Percentiles rank a stretch among this genome's conserved stretches.
These are phyloP conservation scores for Mucor indicus DNA, from an alignment of 371 early-diverging fungal genomes.

Conservation along the genomic window DNA sequence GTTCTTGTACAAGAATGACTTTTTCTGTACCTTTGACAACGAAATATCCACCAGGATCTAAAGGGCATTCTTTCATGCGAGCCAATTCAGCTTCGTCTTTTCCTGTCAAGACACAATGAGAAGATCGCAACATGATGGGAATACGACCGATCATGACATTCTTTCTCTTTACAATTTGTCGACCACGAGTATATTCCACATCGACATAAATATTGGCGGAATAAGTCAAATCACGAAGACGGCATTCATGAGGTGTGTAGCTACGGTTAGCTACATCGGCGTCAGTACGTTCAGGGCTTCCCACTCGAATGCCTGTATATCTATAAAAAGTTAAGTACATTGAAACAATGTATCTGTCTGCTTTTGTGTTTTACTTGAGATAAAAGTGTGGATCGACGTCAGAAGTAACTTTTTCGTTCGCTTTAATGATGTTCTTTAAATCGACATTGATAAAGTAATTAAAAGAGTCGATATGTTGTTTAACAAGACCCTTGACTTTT, in stretches of 20 bases:
- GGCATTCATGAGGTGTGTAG: conserved; percentile 98
- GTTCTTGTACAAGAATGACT: conserved; percentile 99
- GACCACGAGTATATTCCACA: conserved; percentile 94
- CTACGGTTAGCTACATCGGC: conserved; percentile 70
- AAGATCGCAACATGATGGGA: conserved; percentile 98
- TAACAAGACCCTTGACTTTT: conserved; percentile 97
- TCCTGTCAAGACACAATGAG: conserved; percentile 84
- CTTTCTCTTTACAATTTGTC: conserved; percentile 81
- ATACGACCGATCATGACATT: conserved; percentile 94
- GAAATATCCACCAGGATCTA: conserved; percentile 99
- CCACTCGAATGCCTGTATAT: conserved; percentile 90
- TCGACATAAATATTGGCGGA: conserved; percentile 96
- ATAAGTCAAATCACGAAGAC: conserved; percentile 98
- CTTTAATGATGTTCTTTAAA: conserved; percentile 92
- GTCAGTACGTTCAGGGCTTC: conserved; percentile 80
- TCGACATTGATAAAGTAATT: conserved; percentile 98
- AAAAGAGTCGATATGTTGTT: conserved; percentile 99
- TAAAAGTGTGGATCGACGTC: conserved; percentile 99
- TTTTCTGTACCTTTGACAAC: conserved; percentile 98
- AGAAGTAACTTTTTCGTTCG: conserved; percentile 94
- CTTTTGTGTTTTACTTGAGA: conserved; percentile 73
- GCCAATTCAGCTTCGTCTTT: conserved; percentile 81
- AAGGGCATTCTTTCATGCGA: conserved; percentile 93
- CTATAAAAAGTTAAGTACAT: conserved; percentile 36
- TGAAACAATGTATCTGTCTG: too few species aligned